Conservation (phyloP, 805 yeast species). For the Wickerhamomyces sydowiorum region DNA sequence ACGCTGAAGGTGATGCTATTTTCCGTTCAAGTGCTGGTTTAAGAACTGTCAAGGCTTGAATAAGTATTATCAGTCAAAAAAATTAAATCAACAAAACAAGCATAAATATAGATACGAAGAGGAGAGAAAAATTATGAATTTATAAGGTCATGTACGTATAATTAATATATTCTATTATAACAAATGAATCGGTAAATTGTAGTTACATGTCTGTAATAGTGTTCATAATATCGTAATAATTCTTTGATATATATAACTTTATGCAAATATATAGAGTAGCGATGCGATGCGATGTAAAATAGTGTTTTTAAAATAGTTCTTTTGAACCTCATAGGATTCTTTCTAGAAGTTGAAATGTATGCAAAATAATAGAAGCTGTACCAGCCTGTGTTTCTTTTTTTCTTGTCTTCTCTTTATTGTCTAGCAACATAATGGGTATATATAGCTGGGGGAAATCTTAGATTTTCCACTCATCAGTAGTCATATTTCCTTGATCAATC, state of each 20-base stretch:
- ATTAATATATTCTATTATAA: background rate
- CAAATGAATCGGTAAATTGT: background rate
- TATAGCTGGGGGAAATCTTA: too few relatives aligned
- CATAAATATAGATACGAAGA: background rate
- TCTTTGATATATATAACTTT: background rate
- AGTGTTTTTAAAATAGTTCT: too few relatives aligned
- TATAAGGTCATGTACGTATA: background rate
- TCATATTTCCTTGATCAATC: background rate
- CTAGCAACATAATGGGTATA: too few relatives aligned
- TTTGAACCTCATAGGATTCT: too few relatives aligned
- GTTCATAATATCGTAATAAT: background rate
- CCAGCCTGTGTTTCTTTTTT: too few relatives aligned
- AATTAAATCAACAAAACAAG: background rate
- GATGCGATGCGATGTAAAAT: background rate
- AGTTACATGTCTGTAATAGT: background rate
- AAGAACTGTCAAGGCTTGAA: conserved; percentile 65
- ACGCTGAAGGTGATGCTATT: conserved; percentile 96
- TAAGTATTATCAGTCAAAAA: background rate
- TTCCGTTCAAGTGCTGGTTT: conserved; percentile 81
- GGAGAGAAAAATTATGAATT: background rate
- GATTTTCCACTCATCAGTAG: conserved; percentile 19
- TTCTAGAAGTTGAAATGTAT: too few relatives aligned
- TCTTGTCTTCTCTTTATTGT: too few relatives aligned
- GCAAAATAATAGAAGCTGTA: too few relatives aligned
- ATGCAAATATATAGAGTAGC: background rate